Conservation (phyloP, 2,329 filamentous ascomycete genomes). For the Colletotrichum spaethianum region DNA sequence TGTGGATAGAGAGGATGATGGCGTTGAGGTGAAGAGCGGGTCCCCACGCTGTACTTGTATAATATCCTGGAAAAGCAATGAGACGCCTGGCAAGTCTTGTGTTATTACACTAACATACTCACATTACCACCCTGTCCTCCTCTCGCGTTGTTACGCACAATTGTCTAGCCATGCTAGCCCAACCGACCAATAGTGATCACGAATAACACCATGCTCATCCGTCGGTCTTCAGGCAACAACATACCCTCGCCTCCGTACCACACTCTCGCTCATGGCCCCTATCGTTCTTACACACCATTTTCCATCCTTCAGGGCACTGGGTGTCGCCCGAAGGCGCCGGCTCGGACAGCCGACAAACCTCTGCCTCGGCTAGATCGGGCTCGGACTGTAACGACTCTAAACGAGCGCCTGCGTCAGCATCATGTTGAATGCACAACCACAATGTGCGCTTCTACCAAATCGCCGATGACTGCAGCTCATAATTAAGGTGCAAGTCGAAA, state of each 20-base stretch:
- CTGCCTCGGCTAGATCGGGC: background rate
- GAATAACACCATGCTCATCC: background rate
- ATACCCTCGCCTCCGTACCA: background rate
- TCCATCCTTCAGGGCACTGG: slow-evolving; percentile 8
- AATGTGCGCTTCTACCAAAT: too few relatives aligned
- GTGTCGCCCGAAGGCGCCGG: background rate
- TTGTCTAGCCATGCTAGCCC: background rate
- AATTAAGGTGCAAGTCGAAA: background rate
- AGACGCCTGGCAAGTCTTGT: background rate
- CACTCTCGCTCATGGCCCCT: background rate
- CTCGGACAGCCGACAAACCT: background rate
- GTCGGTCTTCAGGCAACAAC: background rate
- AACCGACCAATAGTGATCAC: background rate
- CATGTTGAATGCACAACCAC: background rate
- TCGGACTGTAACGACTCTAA: background rate
- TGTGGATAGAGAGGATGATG: background rate
- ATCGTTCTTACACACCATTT: background rate
- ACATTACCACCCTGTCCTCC: background rate
- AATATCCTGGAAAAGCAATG: background rate
- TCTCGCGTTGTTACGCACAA: background rate
- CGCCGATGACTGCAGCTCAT: too few relatives aligned
- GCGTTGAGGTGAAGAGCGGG: background rate
- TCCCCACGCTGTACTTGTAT: background rate
- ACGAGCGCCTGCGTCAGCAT: background rate
- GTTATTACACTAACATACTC: background rate